These are phyloP conservation scores for Penicillium longicatenatum DNA, from an alignment of 495 filamentous ascomycete species.

Conservation along the genomic window DNA sequence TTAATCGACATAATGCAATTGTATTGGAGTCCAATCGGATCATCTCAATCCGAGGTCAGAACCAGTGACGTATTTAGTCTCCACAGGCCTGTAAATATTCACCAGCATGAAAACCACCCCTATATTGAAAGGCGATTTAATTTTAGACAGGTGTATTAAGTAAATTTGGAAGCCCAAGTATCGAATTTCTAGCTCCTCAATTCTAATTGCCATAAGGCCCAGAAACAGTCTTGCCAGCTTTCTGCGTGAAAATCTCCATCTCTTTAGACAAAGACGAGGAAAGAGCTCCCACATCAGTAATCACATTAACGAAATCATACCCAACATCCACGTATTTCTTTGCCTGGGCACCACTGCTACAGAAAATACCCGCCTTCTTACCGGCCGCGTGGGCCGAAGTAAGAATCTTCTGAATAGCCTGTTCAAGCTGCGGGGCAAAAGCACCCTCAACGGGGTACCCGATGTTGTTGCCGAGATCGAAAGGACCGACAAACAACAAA, in stretches of 20 bases:
- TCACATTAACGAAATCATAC: slow-evolving; percentile 14
- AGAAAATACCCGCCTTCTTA: slow-evolving; percentile 24
- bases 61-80: not conserved
- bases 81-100: not conserved
- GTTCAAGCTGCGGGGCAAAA: slow-evolving; percentile 26
- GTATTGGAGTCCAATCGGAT: not conserved
- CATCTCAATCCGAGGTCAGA: not conserved
- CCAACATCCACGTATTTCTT: slow-evolving; percentile 12
- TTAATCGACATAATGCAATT: not conserved
- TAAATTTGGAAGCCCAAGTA: not conserved
- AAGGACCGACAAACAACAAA: slow-evolving; percentile 75
- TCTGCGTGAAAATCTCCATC: slow-evolving; percentile 10
- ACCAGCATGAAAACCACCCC: not conserved
- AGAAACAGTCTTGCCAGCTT: slow-evolving; percentile 6
- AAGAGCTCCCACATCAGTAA: slow-evolving; percentile 11
- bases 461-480: slow-evolving; percentile 20
- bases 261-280: slow-evolving; percentile 11
- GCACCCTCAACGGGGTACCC: slow-evolving; percentile 11
- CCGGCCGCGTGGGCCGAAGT: slow-evolving; percentile 24
- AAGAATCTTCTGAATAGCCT: slow-evolving; percentile 26
- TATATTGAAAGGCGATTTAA: too few species aligned
- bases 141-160: not conserved
- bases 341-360: slow-evolving; percentile 8
- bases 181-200: not conserved
- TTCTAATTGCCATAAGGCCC: slow-evolving; percentile 12